These are phyloP conservation scores for Tetrahymena borealis DNA, from an alignment of 73 alveolate genomes.

Conservation along the genomic window DNA sequence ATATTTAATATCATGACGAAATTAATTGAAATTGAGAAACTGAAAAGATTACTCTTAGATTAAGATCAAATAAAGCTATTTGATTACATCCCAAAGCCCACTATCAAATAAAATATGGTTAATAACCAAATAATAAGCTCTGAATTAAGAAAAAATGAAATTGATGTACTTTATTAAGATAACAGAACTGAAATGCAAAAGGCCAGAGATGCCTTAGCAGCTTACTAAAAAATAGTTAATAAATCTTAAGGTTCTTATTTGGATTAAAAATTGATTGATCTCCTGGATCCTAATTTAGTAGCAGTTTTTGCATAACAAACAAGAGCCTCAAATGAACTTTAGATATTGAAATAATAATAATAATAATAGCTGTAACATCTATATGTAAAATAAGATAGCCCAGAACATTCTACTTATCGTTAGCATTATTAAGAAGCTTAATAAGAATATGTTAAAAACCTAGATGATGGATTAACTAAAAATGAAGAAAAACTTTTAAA, in stretches of 20 bases:
- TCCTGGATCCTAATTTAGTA: background rate
- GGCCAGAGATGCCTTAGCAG: background rate
- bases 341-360: no score
- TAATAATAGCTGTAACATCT: no score
- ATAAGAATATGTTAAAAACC: no score
- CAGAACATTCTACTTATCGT: no score
- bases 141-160: background rate
- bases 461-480: no score
- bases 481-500: no score
- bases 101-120: background rate
- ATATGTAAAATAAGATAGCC: no score
- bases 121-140: background rate
- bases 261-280: background rate
- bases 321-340: no score
- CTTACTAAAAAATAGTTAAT: background rate
- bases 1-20: constrained; percentile 2
- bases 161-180: background rate
- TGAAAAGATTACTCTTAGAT: background rate
- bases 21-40: constrained; percentile 25
- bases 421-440: no score
- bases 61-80: constrained; percentile 20
- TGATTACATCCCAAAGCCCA: constrained; percentile 36
- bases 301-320: no score
- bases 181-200: background rate
- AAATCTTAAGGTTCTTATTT: background rate